Evolutionary conservation across 805 yeast species (phyloP), one percentile per base, ranked within the genome.

Genomic region (Lipomyces starkeyi): DNA sequence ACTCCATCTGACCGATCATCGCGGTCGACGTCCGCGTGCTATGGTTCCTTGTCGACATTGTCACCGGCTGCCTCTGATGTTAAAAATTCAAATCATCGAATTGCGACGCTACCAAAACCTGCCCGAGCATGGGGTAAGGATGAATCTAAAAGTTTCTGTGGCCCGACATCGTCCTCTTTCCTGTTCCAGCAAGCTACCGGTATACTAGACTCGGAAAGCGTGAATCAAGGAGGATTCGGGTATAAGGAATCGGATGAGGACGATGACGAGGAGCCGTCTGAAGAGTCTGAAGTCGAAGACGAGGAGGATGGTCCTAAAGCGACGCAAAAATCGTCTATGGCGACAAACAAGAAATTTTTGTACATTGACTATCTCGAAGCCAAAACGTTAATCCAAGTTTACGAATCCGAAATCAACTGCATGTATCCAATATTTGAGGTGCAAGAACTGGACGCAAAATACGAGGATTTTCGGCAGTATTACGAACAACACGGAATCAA

Each of bases 401-500:
- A 70, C 54, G 76, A 74, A 53, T 37, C 62, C 27, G 76, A 74
- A 63, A 67, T 74, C 37, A 74, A 74, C 62, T 64, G 71, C 62
- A 70, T 74, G 71, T 74, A 68, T 56, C 76, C 76, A 3, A 63
- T 74, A n/a, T 74, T 74, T 65, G 67, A 66, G 25, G 68, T 66
- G 17, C 66, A 71, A 13, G 73, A 70, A 29, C 61, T 73, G 7
- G 59, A 58, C 34, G 22, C 61, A n/a, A 73, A 65, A 22, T 72
- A 71, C 61, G 67, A 70, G 47, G 67, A 63, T 14, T 62, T 71
- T 47, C 52, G 34, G 32, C 53, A 57, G n/a, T 27, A 43, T 17
- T 61, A 54, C 53, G 55, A 40, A 25, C 22, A 22, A 14, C 27
- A 52, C 58, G 35, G 61, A 43, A 14, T 40, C 2, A 61, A 56